These are phyloP conservation scores for Bocquillonia castaneifolia DNA, from an alignment of 441 rosid species.

Conservation along the genomic window DNA sequence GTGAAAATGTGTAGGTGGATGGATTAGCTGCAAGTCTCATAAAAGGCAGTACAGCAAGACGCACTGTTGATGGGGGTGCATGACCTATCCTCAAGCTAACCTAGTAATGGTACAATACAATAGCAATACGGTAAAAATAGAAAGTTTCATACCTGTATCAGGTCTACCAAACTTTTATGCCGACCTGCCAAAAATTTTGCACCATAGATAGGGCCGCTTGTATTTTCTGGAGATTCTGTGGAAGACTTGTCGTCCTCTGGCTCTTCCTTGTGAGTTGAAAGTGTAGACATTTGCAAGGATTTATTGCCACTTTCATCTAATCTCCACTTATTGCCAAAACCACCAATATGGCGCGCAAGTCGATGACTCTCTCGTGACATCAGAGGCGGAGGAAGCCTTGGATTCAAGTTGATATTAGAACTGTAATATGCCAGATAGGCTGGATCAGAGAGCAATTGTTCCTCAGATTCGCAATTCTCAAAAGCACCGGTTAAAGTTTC, in stretches of 20 bases:
- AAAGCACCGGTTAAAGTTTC: constrained; percentile 51
- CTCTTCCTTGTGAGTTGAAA: constrained; percentile 72
- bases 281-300: constrained; percentile 40
- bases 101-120: background rate
- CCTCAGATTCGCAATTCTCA: constrained; percentile 55
- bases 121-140: background rate
- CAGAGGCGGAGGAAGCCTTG: constrained; percentile 92
- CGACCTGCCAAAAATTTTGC: constrained; percentile 40
- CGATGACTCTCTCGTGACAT: constrained; percentile 74
- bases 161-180: constrained; percentile 86
- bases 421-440: constrained; percentile 68
- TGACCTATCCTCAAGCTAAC: background rate
- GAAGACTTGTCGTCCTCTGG: constrained; percentile 69
- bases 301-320: constrained; percentile 50
- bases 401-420: constrained; percentile 78
- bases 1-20: background rate
- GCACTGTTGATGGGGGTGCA: background rate
- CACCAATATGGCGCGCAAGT: constrained; percentile 61
- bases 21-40: background rate
- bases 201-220: constrained; percentile 24
- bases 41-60: background rate
- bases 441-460: constrained; percentile 85
- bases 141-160: constrained; percentile 61
- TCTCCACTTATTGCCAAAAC: constrained; percentile 42
- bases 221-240: constrained; percentile 27